Percentiles rank a stretch among this genome's conserved stretches.
Conservation (phyloP, 1,284 basidiomycete species). For the Ustilago loliicola region DNA sequence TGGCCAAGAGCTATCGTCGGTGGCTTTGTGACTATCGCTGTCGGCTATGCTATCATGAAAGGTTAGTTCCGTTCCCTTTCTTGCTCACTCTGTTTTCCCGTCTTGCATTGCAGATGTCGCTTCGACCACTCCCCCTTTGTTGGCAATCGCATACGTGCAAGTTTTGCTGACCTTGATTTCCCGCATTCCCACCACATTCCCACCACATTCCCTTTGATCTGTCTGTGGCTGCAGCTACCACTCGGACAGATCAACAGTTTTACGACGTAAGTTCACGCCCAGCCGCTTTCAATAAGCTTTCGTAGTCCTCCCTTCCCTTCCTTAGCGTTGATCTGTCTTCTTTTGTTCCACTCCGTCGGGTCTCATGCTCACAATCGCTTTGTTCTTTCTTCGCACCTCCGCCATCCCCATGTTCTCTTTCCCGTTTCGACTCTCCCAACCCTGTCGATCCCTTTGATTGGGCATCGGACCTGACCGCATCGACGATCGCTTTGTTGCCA, state of each 20-base stretch:
- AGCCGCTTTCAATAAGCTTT: neutral
- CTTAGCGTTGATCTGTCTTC: neutral
- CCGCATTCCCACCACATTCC: neutral
- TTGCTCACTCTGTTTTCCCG: neutral
- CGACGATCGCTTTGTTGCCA: neutral
- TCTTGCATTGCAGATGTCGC: neutral
- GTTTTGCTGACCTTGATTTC: neutral
- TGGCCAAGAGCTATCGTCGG: slow-evolving; percentile 53
- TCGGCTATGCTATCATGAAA: slow-evolving; percentile 65
- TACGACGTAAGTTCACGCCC: slow-evolving; percentile 52
- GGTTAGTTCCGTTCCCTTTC: slow-evolving; percentile 27
- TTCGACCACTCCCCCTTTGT: slow-evolving; percentile 10
- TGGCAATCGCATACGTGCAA: slow-evolving; percentile 12
- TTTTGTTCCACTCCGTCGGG: slow-evolving; percentile 8
- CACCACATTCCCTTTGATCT: neutral
- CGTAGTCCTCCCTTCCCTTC: neutral
- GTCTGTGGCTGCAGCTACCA: slow-evolving; percentile 48
- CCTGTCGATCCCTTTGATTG: neutral
- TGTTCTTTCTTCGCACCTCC: neutral
- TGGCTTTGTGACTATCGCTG: slow-evolving; percentile 37
- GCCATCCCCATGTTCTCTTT: slow-evolving; percentile 8
- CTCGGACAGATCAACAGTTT: slow-evolving; percentile 64
- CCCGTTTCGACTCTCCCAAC: neutral
- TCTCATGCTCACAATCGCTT: slow-evolving; percentile 14
- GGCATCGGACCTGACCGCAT: neutral